phyloP scores from a whole-genome alignment of 2,329 filamentous ascomycete species.

The Cladosporium cucumerinum region DNA sequence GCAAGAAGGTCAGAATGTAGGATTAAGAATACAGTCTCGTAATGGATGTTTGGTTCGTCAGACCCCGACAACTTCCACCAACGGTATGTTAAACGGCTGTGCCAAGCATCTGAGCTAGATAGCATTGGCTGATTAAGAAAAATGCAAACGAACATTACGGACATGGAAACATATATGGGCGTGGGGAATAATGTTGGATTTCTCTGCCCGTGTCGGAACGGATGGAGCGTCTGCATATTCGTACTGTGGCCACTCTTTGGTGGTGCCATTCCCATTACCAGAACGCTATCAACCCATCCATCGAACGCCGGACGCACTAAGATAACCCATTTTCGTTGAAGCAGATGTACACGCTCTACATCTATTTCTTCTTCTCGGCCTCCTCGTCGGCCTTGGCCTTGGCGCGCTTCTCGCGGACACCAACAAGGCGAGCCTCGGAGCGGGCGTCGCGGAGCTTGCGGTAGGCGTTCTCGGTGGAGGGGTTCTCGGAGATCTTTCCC shows the following conservation, averaged over 20 bases:
- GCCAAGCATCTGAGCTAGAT: neutral
- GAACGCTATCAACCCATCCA: slow-evolving; percentile 18
- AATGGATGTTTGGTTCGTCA: neutral
- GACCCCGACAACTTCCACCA: neutral
- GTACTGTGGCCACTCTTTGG: slow-evolving; percentile 13
- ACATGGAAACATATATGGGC: slow-evolving; percentile 1
- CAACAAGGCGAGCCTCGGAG: slow-evolving; percentile 75
- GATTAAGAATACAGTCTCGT: neutral
- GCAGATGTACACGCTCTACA: slow-evolving; percentile 11
- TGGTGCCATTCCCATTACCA: slow-evolving; percentile 16
- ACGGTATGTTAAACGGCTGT: neutral
- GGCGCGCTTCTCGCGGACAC: slow-evolving; percentile 88
- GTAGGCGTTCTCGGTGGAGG: slow-evolving; percentile 82
- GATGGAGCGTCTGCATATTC: slow-evolving; percentile 13
- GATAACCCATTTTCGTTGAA: slow-evolving; percentile 12
- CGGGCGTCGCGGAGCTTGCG: slow-evolving; percentile 78
- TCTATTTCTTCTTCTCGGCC: slow-evolving; percentile 76
- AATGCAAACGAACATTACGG: neutral
- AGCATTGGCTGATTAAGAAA: neutral
- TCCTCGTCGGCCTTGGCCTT: slow-evolving; percentile 84
- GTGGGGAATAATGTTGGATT: slow-evolving; percentile 9
- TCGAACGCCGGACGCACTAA: slow-evolving; percentile 15
- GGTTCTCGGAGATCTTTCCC: slow-evolving; percentile 67
- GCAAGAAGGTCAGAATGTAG: neutral
- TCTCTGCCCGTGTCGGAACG: slow-evolving; percentile 10